A percentile compares a stretch with the other conserved stretches of the same genome.
These are phyloP conservation scores for Exophiala lecanii-corni DNA, from an alignment of 2,329 filamentous ascomycete species.

Conservation along the genomic window DNA sequence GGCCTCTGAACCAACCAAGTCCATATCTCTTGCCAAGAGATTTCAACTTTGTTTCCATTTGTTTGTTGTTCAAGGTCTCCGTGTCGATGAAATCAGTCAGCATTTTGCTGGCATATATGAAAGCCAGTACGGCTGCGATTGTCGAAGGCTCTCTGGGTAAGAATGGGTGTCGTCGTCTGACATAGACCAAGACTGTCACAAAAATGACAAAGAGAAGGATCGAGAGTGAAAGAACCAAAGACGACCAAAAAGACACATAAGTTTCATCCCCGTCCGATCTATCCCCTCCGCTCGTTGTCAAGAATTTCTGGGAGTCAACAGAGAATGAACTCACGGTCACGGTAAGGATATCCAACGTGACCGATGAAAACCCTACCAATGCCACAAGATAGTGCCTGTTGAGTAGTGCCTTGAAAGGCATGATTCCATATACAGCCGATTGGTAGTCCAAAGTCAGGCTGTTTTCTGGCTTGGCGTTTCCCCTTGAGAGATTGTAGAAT, in stretches of 20 bases:
- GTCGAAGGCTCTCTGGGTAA: constrained; percentile 73
- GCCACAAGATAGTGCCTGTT: constrained; percentile 44
- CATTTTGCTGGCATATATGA: constrained; percentile 78
- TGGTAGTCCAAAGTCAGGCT: constrained; percentile 48
- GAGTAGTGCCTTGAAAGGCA: constrained; percentile 40
- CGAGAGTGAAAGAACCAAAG: constrained; percentile 56
- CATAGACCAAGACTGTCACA: constrained; percentile 57
- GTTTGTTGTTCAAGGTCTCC: constrained; percentile 54
- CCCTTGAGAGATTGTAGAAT: constrained; percentile 43
- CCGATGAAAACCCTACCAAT: constrained; percentile 41
- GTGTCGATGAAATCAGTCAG: constrained; percentile 69
- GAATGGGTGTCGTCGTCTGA: constrained; percentile 62
- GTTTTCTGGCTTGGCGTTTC: constrained; percentile 40
- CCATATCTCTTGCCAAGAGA: constrained; percentile 64
- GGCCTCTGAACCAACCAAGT: constrained; percentile 69
- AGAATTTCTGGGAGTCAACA: constrained; percentile 41
- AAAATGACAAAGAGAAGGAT: constrained; percentile 63
- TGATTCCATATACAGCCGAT: constrained; percentile 42
- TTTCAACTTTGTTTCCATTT: constrained; percentile 60
- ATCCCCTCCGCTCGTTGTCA: constrained; percentile 16
- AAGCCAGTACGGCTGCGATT: constrained; percentile 70
- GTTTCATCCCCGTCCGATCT: constrained; percentile 39
- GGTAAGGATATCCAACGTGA: constrained; percentile 44
- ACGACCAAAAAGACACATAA: constrained; percentile 60
- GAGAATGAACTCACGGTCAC: constrained; percentile 46